These are phyloP conservation scores for Fusarium ramigenum DNA, from an alignment of 2,329 filamentous ascomycete genomes.

Conservation along the genomic window DNA sequence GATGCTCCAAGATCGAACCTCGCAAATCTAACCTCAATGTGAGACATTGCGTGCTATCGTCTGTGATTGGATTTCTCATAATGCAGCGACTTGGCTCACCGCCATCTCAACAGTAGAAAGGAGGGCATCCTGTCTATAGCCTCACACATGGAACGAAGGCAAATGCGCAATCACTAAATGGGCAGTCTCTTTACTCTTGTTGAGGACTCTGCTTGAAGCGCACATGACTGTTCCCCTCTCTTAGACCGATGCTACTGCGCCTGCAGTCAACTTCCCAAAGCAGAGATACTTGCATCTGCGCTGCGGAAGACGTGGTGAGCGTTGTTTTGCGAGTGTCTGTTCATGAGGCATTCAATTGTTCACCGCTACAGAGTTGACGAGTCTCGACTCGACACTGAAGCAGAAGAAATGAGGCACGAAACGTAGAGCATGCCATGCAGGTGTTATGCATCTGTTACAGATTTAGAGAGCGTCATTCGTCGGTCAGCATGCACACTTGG, in stretches of 20 bases:
- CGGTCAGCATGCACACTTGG: background rate
- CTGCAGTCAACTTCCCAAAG: conserved; percentile 21
- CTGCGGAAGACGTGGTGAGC: conserved; percentile 13
- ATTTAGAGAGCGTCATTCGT: conserved; percentile 12
- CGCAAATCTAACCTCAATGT: conserved; percentile 5
- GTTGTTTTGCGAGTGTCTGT: background rate
- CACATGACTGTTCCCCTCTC: background rate
- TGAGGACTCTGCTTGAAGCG: conserved; percentile 6
- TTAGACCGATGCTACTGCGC: conserved; percentile 8
- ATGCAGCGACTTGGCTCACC: conserved; percentile 23
- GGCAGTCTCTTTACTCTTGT: background rate
- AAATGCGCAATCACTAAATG: conserved; percentile 4
- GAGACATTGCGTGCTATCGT: conserved; percentile 25
- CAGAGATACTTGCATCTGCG: conserved; percentile 23
- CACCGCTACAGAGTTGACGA: conserved; percentile 12
- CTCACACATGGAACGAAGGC: conserved; percentile 7
- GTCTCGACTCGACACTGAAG: conserved; percentile 6
- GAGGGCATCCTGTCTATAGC: conserved; percentile 29
- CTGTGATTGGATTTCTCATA: conserved; percentile 7
- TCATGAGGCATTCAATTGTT: background rate
- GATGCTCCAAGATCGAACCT: background rate
- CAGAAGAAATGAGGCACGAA: conserved; percentile 4
- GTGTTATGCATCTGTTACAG: conserved; percentile 16
- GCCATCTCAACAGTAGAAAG: conserved; percentile 27
- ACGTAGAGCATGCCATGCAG: conserved; percentile 9